Percentiles rank a stretch among this genome's conserved stretches.
phyloP scores from a whole-genome alignment of 176 grass and related monocot species.

The Rhipidocladum racemiflorum region DNA sequence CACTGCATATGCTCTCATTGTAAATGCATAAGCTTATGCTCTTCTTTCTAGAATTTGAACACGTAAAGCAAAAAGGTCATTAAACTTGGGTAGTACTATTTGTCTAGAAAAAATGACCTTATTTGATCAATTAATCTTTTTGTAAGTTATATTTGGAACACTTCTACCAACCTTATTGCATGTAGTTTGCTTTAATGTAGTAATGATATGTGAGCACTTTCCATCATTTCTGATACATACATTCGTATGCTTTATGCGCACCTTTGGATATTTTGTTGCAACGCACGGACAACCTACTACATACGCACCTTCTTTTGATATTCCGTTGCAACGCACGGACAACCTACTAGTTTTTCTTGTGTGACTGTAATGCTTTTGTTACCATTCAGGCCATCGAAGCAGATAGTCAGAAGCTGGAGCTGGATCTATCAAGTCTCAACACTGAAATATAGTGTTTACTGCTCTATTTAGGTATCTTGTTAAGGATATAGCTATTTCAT shows the following conservation, averaged over 20 bases:
- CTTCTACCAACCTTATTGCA: conserved; percentile 91
- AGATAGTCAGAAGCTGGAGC: conserved; percentile 87
- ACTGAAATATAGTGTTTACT: conserved; percentile 96
- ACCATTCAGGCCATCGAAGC: conserved; percentile 74
- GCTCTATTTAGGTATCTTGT: conserved; percentile 88
- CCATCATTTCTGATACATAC: conserved; percentile 84
- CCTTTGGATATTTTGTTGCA: no score
- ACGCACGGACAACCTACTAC: no score
- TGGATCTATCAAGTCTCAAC: conserved; percentile 95
- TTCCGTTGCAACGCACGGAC: no score
- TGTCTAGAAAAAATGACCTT: not conserved
- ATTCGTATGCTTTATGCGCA: not conserved
- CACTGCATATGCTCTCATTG: conserved; percentile 92
- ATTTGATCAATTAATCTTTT: not conserved
- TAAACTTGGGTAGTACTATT: not conserved
- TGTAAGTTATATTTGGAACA: conserved; percentile 92
- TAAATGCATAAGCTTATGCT: conserved; percentile 43
- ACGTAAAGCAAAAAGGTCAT: not conserved
- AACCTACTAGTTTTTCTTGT: not conserved
- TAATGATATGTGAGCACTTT: conserved; percentile 97
- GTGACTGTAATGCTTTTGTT: conserved; percentile 20
- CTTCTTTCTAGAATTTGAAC: not conserved
- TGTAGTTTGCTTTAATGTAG: conserved; percentile 98
- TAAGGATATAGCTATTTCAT: no score
- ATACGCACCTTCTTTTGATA: no score